Evolutionary conservation across 2,329 filamentous ascomycete genomes (phyloP), one percentile per base, ranked within the genome.

Genomic region (Sarocladium kiliense): DNA sequence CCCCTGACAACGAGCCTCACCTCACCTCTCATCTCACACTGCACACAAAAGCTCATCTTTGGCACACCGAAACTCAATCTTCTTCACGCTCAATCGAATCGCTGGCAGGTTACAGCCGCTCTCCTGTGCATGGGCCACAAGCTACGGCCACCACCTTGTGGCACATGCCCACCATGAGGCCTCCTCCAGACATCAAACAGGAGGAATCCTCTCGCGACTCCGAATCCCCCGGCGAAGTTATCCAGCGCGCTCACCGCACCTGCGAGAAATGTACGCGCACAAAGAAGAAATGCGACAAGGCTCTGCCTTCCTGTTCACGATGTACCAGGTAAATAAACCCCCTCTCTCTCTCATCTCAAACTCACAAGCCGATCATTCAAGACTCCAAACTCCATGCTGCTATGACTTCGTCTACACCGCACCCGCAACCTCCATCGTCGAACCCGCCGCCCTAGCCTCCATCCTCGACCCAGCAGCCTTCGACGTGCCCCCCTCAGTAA

Each of bases 231-330:
- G 64, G 65, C 60, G 54, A 54, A 19, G 18, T 53, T 45, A 58
- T 60, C 45, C 65, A 65, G 55, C 67, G 67, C 55, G 68, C 68
- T 47, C 68, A 70, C 55, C 62, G 68, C 36, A 68, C 68, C 25
- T 71, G 68, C 61, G 68, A 71, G 59, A 71, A 71, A 58, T 71
- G 68, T 60, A 71, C 68, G 10, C 59, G 68, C 41, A 70, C 68
- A 54, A 71, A 71, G 62, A 71, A 71, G 65, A 71, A 69, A 58
- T 71, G 68, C 56, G 68, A 71, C 61, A 71, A 71, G 62, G 68
- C 65, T 32, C 59, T 71, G 36, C 68, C 68, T 27, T 59, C 67
- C 47, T 71, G 68, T 55, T 68, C 67, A 55, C 62, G 68, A 36
- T 71, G 68, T 57, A 66, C 64, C 25, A 67, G 68, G 68, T 70